A percentile compares a stretch with the other conserved stretches of the same genome.
These are phyloP conservation scores for Ceratocystis papillata DNA, from an alignment of 2,329 filamentous ascomycete species.

Conservation along the genomic window DNA sequence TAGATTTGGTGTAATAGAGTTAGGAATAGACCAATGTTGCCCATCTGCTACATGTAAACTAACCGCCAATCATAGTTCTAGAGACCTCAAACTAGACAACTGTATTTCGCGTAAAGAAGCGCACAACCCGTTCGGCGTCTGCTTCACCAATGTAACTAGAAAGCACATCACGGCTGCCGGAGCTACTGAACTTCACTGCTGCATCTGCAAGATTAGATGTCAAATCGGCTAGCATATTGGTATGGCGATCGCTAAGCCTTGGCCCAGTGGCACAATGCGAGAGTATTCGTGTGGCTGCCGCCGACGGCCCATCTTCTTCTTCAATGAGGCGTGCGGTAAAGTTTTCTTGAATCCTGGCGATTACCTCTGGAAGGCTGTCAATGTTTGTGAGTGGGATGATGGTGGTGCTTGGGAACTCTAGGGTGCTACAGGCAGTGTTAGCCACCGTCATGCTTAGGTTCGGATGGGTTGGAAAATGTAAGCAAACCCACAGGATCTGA, in stretches of 20 bases:
- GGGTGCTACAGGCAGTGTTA: constrained; percentile 26
- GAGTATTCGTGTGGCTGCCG: constrained; percentile 24
- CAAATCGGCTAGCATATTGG: constrained; percentile 30
- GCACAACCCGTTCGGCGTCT: constrained; percentile 29
- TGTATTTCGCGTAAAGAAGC: constrained; percentile 29
- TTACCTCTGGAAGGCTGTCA: constrained; percentile 31
- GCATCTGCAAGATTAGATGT: constrained; percentile 29
- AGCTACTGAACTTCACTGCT: constrained; percentile 26
- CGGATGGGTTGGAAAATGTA: background rate
- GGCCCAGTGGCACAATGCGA: constrained; percentile 29
- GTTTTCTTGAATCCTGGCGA: constrained; percentile 34
- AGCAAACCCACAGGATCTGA: constrained; percentile 36
- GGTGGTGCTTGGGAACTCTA: constrained; percentile 34
- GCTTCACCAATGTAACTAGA: constrained; percentile 29
- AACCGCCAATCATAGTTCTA: background rate
- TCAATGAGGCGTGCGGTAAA: constrained; percentile 5
- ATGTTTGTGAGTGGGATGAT: constrained; percentile 36
- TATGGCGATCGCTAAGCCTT: constrained; percentile 28
- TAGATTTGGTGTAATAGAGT: too few species aligned
- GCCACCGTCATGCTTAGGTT: too few species aligned
- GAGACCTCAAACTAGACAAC: background rate
- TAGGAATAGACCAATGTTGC: background rate
- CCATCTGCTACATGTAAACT: background rate
- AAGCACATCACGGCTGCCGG: constrained; percentile 26
- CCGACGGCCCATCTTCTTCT: background rate